Evolutionary conservation across 2,329 filamentous ascomycete genomes (phyloP), one percentile per base, ranked within the genome.

Genomic region (Capronia coronata): DNA sequence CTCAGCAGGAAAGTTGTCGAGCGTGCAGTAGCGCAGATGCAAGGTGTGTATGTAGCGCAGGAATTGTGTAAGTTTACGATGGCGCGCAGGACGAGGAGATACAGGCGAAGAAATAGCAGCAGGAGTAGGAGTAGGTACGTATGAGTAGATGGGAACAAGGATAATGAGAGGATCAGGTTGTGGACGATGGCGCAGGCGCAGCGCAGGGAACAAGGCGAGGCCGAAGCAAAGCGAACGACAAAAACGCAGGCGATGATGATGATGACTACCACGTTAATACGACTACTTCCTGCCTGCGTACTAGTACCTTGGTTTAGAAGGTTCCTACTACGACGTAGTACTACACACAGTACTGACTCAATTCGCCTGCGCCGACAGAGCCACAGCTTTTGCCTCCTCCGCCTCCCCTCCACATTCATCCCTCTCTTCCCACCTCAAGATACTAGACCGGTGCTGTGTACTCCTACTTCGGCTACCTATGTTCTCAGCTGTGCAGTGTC

Each of bases 21-120:
- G 29, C 48, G 51, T 56, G 54, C 54, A 56, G 54, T 56, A 56
- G 54, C 46, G 46, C 19, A 23, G 21, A 46, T 48, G 45, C 41
- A 52, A 16, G 34, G 23, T 46, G 46, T 25, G 45, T 11, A 11
- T 22, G 42, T 19, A 23, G 34, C 30, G 10, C 2, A 14, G 30
- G 30, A 34, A 13, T 34, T 34, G 30, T 34, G 11, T 34, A 34
- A 34, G 34, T 37, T 18, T 37, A 19, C 34, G 18, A 37, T 19
- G 4, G 34, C n/a, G 13, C 34, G 13, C 18, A 5, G 7, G 18
- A 11, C 14, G 4, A 9, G 34, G 14, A 19, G 34, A 19, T 6
- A 19, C 14, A 37, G 34, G 29, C 29, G 29, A 32, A 11, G 29
- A 7, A 32, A n/a, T 7, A 32, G 29, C n/a, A 32, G 6, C 29